Evolutionary conservation across 140 eudicot species (phyloP), one percentile per base, ranked within the genome.

Genomic region (Oenanthe javanica): DNA sequence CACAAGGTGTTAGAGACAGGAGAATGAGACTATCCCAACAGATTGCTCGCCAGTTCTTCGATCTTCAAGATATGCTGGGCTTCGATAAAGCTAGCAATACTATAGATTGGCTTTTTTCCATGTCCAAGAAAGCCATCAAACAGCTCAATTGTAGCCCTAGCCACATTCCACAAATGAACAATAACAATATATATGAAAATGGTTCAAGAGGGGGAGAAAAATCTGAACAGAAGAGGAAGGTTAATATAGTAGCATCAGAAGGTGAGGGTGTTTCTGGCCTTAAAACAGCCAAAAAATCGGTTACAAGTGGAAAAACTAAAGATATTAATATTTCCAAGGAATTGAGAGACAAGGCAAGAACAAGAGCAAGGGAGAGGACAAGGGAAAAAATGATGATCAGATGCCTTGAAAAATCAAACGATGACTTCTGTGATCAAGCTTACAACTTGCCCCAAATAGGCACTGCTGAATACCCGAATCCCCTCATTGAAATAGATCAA

Each of bases 21-120:
- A 89, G 92, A 67, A 89, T 89, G 90, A 84, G 92, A 76, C 71
- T 86, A 74, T 89, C 92, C 11, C 82, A 86, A 23, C 83, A 89
- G 45, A 89, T 84, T 19, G 87, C 92, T 12, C 78, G 88, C n/a
- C 83, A 89, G 88, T 89, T 89, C 67, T 89, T 89, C 69, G 83
- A 89, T 84, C 92, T 89, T 79, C 92, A 89, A 81, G 92, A 89
- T 55, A 59, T 82, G 77, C 63, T 89, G 81, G 92, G 92, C 79
- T 89, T 84, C 55, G 92, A 89, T 13, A 89, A 86, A 83, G 90
- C 92, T 6, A 89, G 92, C 76, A 75, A 81, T 16, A 89, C 92
- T 49, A 82, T 89, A 38, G 90, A 89, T 70, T 89, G 92, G 92
- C 92, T 89, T 13, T 86, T 89, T 71, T 64, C 86, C 84, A 86